Percentiles rank a stretch among this genome's conserved stretches.
phyloP scores from a whole-genome alignment of 1,284 basidiomycete genomes.

The Ustilago sp. region DNA sequence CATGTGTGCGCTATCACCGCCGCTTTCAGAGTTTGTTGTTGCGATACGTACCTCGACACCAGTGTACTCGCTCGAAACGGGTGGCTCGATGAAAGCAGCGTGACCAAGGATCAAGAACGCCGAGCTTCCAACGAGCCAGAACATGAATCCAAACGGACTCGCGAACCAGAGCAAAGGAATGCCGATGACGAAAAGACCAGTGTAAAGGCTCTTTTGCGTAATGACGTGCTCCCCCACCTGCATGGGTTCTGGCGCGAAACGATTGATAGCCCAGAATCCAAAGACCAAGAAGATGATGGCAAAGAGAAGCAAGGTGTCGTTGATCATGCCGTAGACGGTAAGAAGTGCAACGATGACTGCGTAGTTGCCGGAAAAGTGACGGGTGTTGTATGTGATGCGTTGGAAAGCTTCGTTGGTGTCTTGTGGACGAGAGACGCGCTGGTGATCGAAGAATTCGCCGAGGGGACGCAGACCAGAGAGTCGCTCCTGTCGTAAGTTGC shows the following conservation, averaged over 20 bases:
- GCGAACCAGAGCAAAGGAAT: conserved; percentile 66
- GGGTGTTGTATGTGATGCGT: conserved; percentile 91
- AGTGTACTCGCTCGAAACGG: conserved; percentile 88
- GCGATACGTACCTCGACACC: conserved; percentile 73
- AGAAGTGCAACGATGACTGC: conserved; percentile 82
- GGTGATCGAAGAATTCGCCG: conserved; percentile 79
- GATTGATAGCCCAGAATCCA: conserved; percentile 90
- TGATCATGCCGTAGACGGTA: conserved; percentile 90
- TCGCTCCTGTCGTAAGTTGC: conserved; percentile 76
- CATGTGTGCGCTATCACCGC: not conserved
- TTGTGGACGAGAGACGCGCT: conserved; percentile 80
- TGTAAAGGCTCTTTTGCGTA: conserved; percentile 80
- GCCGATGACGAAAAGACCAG: conserved; percentile 71
- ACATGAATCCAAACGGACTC: conserved; percentile 64
- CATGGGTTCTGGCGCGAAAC: conserved; percentile 74
- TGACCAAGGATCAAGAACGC: conserved; percentile 76
- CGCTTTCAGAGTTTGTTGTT: not conserved
- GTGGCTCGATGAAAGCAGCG: conserved; percentile 85
- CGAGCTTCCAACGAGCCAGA: conserved; percentile 70
- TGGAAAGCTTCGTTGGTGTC: conserved; percentile 75
- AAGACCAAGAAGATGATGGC: conserved; percentile 89
- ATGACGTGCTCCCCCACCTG: conserved; percentile 82
- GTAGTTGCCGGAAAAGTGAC: conserved; percentile 77
- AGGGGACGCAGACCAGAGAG: conserved; percentile 84
- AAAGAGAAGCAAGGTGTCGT: conserved; percentile 83